A percentile compares a stretch with the other conserved stretches of the same genome.
Evolutionary conservation across 306 rosid genomes (phyloP).

Genomic region (Pterocarpus santalinus): DNA sequence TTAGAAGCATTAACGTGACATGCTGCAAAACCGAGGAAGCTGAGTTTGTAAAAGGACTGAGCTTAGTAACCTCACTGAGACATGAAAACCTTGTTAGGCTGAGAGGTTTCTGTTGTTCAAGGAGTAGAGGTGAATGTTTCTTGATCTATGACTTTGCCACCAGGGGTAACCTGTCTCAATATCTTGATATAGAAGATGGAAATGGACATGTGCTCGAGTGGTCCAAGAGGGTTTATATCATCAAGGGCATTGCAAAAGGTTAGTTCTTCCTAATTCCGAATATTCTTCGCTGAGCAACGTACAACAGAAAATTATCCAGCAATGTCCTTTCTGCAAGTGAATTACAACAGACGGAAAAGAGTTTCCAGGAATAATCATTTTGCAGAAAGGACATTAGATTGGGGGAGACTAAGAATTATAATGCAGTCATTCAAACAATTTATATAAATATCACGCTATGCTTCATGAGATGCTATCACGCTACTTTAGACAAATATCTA

Average conservation of each 20-base stretch:
- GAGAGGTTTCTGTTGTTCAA: conserved; percentile 96
- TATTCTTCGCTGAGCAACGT: conserved; percentile 28
- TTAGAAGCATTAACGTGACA: conserved; percentile 71
- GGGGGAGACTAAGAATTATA: conserved; percentile 9
- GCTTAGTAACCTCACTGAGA: conserved; percentile 68
- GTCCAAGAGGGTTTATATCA: conserved; percentile 80
- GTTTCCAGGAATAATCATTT: background rate
- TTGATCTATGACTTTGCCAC: conserved; percentile 85
- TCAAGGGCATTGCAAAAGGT: conserved; percentile 92
- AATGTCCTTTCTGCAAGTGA: conserved; percentile 13
- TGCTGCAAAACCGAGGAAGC: conserved; percentile 91
- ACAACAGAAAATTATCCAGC: conserved; percentile 15
- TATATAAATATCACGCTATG: background rate
- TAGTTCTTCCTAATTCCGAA: conserved; percentile 30
- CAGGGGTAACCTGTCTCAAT: conserved; percentile 71
- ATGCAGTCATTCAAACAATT: conserved; percentile 19
- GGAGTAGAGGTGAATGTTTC: conserved; percentile 88
- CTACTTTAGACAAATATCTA: conserved; percentile 6
- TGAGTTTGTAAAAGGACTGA: conserved; percentile 79
- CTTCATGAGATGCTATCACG: background rate
- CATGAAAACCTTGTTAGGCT: conserved; percentile 81
- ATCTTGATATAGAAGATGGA: conserved; percentile 76
- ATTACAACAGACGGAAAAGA: background rate
- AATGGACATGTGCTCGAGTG: conserved; percentile 74
- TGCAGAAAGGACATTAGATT: background rate